Evolutionary conservation across 2,329 filamentous ascomycete species (phyloP), one percentile per base, ranked within the genome.

Genomic region (Acrodontium crateriforme): DNA sequence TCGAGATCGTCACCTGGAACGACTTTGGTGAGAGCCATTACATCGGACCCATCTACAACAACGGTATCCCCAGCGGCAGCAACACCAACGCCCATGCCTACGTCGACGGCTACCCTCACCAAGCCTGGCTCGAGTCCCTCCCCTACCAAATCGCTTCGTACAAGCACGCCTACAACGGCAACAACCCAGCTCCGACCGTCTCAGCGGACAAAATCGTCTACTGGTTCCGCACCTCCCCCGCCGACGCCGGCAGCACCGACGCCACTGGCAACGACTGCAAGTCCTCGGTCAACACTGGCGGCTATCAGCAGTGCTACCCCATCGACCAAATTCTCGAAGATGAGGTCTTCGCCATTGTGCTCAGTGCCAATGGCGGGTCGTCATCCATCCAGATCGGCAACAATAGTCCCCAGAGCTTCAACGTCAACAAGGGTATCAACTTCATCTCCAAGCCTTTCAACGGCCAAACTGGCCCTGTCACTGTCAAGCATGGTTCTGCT

Each of bases 11-110:
- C 25, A 67, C 64, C 15, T 72, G 67, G 67, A 72, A 72, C 41
- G 70, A 71, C 42, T 69, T 63, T 35, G 69, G 69, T 18, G 69
- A 74, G 45, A 63, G 66, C 2, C 67, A 71, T 38, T 69, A 71
- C 40, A 53, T 68, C 15, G 23, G 56, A 5, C 59, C 61, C 3
- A 35, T 35, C 13, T 25, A 25, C 25, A n/a, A 24, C 12, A 14
- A 19, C 16, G 28, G 32, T 10, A 27, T 31, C 11, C 32, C 32
- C 2, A 9, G 16, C 10, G 29, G 19, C 10, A 16, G 16, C n/a
- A 18, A 17, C 12, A 28, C 31, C 10, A 24, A 34, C 21, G 27
- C 30, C 13, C 15, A 16, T 10, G 14, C 24, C n/a, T 31, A 35
- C 25, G 29, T 31, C 9, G 24, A 31, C 11, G 25, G 28, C 19